A percentile compares a stretch with the other conserved stretches of the same genome.
phyloP scores from a whole-genome alignment of 371 early-diverging fungal species.

The Rhizopus stolonifer region DNA sequence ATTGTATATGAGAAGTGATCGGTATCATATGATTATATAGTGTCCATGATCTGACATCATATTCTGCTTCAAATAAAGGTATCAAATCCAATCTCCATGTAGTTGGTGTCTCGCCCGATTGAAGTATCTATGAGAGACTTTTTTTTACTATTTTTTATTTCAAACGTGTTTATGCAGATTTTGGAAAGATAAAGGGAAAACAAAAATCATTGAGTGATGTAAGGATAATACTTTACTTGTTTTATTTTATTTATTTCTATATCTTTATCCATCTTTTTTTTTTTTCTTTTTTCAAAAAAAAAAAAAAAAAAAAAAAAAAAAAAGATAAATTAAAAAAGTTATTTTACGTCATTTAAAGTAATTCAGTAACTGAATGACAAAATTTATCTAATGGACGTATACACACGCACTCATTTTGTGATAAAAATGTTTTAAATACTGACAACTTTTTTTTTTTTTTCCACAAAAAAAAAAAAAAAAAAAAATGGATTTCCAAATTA shows the following conservation, averaged over 20 bases:
- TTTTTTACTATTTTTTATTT: background rate
- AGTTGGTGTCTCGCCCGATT: background rate
- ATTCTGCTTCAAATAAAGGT: slow-evolving; percentile 8
- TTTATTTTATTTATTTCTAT: background rate
- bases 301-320: background rate
- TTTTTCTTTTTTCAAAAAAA: background rate
- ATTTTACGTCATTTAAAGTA: no score
- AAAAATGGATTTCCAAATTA: background rate
- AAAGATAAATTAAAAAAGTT: no score
- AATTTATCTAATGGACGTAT: no score
- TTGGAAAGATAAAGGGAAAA: no score
- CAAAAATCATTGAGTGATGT: no score
- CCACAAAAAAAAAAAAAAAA: background rate
- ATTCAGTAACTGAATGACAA: no score
- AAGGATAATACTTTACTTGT: background rate
- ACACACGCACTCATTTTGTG: no score
- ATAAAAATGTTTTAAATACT: no score
- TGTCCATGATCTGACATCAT: slow-evolving; percentile 9
- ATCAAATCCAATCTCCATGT: slow-evolving; percentile 6
- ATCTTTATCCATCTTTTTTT: background rate
- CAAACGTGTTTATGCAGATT: background rate
- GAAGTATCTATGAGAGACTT: background rate
- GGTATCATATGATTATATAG: slow-evolving; percentile 3
- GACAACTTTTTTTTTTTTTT: background rate
- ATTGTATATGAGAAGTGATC: slow-evolving; percentile 21